Evolutionary conservation across 129 eudicot species (phyloP).

Genomic region (Flaveria linearis): DNA sequence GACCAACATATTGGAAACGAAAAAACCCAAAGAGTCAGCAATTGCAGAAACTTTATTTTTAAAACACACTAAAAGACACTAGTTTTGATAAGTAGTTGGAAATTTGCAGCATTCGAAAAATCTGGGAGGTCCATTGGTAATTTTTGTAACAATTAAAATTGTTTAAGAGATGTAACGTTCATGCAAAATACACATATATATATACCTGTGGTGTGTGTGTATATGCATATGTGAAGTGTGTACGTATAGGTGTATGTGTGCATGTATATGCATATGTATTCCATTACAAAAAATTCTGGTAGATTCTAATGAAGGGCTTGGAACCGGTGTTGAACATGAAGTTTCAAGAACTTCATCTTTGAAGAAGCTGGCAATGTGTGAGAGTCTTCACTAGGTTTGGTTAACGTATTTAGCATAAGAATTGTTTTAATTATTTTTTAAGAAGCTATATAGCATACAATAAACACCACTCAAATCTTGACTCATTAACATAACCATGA

Average conservation of each 20-base stretch:
- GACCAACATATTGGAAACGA: no score
- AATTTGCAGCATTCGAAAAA: not conserved
- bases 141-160: not conserved
- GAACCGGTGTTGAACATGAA: not conserved
- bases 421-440: slow-evolving; percentile 10
- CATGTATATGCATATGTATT: not conserved
- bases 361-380: slow-evolving; percentile 21
- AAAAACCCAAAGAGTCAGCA: not conserved
- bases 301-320: not conserved
- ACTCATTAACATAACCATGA: no score
- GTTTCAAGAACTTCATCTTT: slow-evolving; percentile 1
- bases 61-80: not conserved
- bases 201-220: no score
- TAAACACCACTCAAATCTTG: no score
- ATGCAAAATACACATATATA: no score
- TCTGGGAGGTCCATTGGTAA: not conserved
- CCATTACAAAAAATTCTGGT: not conserved
- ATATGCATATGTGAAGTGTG: no score
- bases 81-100: not conserved
- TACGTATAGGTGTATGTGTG: no score
- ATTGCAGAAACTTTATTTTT: not conserved
- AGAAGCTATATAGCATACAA: not conserved
- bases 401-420: slow-evolving; percentile 5
- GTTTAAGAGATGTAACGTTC: no score
- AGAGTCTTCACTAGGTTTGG: slow-evolving; percentile 8